These are phyloP conservation scores for Citrus reticulata DNA, from an alignment of 345 rosid species.

Conservation along the genomic window DNA sequence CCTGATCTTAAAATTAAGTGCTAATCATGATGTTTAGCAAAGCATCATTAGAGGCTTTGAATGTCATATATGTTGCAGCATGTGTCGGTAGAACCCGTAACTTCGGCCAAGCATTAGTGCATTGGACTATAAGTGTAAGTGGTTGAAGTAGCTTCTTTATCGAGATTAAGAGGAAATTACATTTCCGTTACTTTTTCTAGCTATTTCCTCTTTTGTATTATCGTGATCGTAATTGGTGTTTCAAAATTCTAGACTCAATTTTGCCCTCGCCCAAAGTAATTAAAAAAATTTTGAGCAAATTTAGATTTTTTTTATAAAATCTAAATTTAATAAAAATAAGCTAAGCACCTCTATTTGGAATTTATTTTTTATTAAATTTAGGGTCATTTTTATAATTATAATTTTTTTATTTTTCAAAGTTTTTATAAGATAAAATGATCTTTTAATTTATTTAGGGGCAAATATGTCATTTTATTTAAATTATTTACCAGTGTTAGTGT, in stretches of 20 bases:
- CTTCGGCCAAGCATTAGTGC: neutral
- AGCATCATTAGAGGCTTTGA: neutral
- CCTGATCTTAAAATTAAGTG: neutral
- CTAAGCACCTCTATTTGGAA: too few relatives aligned
- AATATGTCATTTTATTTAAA: accelerated
- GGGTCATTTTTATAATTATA: too few relatives aligned
- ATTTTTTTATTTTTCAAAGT: too few relatives aligned
- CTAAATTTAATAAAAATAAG: too few relatives aligned
- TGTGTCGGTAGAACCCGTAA: neutral
- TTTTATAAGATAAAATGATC: too few relatives aligned
- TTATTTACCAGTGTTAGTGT: too few relatives aligned
- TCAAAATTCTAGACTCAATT: neutral
- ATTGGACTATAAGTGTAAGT: neutral
- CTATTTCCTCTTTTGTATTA: neutral
- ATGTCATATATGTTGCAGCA: neutral
- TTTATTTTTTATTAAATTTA: too few relatives aligned
- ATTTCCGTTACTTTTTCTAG: neutral
- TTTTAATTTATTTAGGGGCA: too few relatives aligned
- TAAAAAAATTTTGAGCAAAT: too few relatives aligned
- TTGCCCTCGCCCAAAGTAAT: neutral
- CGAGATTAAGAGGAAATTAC: neutral
- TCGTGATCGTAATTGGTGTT: neutral
- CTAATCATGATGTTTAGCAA: neutral
- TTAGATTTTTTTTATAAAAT: too few relatives aligned
- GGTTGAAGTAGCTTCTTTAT: neutral